A percentile compares a stretch with the other conserved stretches of the same genome.
phyloP scores from a whole-genome alignment of 2,329 filamentous ascomycete species.

The Alternaria dauci region DNA sequence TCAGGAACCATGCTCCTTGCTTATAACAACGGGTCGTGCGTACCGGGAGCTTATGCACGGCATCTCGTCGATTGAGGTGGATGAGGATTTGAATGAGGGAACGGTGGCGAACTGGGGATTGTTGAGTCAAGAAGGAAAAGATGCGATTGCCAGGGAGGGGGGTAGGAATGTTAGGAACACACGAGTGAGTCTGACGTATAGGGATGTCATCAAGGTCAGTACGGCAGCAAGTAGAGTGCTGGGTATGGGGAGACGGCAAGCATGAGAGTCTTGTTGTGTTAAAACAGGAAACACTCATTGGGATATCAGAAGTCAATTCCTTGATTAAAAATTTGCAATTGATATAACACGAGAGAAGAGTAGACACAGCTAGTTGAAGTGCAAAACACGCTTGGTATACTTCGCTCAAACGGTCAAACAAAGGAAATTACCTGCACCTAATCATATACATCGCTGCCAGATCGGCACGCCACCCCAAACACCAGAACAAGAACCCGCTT shows the following conservation, averaged over 20 bases:
- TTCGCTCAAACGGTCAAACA: not conserved
- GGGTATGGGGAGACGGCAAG: constrained; percentile 23
- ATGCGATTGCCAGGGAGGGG: constrained; percentile 50
- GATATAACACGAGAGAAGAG: not conserved
- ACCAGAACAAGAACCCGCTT: not conserved
- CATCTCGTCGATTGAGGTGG: constrained; percentile 70
- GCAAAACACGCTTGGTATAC: not conserved
- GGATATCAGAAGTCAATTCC: no score
- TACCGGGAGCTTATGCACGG: constrained; percentile 79
- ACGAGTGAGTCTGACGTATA: constrained; percentile 79
- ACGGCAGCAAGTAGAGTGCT: constrained; percentile 43
- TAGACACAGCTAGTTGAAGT: not conserved
- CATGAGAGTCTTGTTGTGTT: not conserved
- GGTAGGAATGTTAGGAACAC: constrained; percentile 67
- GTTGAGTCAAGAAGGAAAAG: constrained; percentile 58
- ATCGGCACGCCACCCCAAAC: not conserved
- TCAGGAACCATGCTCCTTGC: constrained; percentile 82
- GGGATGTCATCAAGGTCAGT: constrained; percentile 73
- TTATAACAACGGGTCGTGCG: constrained; percentile 73
- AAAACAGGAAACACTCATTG: not conserved
- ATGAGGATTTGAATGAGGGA: constrained; percentile 67
- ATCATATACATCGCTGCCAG: not conserved
- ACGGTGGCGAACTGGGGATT: constrained; percentile 75
- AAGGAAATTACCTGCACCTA: not conserved
- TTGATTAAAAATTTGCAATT: not conserved